phyloP scores from a whole-genome alignment of 352 stramenopile species.

The Phytopythium vexans region DNA sequence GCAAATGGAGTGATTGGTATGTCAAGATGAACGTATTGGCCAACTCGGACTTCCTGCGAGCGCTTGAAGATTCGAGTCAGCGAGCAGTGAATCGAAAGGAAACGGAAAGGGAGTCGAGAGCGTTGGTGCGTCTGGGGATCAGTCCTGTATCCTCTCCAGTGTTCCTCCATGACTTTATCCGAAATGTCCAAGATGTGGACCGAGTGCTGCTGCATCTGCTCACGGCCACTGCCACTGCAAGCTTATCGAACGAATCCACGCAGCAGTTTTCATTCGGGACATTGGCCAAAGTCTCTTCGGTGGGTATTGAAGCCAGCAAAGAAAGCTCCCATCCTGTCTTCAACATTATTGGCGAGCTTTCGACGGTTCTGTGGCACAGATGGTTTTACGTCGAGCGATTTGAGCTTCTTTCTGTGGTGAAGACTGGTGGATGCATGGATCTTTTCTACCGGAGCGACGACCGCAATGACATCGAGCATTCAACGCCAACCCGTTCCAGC shows the following conservation, averaged over 20 bases:
- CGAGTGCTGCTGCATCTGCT: conserved; percentile 82
- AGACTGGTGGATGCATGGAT: conserved; percentile 57
- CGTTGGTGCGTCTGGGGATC: not conserved
- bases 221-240: conserved; percentile 51
- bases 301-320: conserved; percentile 24
- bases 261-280: conserved; percentile 76
- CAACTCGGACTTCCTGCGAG: conserved; percentile 75
- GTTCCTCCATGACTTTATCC: conserved; percentile 77
- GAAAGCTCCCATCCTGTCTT: conserved; percentile 82
- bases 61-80: conserved; percentile 70
- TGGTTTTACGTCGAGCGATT: conserved; percentile 90
- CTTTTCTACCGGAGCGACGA: conserved; percentile 65
- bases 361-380: conserved; percentile 84
- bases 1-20: conserved; percentile 74
- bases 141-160: conserved; percentile 28
- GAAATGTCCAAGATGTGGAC: conserved; percentile 85
- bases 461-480: conserved; percentile 9
- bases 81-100: conserved; percentile 9
- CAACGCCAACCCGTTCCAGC: not conserved
- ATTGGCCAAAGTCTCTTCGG: conserved; percentile 24
- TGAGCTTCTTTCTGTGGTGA: conserved; percentile 73
- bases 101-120: conserved; percentile 4
- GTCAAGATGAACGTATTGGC: conserved; percentile 86
- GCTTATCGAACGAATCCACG: conserved; percentile 12
- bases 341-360: conserved; percentile 85